Percentiles rank a stretch among this genome's conserved stretches.
Evolutionary conservation across 2,329 filamentous ascomycete genomes (phyloP).

Genomic region (Talaromyces marneffei): DNA sequence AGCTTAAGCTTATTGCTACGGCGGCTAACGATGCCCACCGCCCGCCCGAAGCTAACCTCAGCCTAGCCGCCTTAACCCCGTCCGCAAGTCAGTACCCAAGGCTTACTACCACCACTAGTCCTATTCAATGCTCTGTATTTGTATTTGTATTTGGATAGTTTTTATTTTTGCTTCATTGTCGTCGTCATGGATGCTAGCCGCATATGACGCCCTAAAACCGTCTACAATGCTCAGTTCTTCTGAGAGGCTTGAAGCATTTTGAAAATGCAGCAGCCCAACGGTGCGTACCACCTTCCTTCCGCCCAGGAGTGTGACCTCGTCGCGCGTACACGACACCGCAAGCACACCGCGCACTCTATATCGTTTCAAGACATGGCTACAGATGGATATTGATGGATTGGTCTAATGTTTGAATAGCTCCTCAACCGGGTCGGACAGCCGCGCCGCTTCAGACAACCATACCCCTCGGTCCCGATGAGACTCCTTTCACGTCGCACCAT

Average conservation of each 20-base stretch:
- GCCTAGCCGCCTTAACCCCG: not conserved
- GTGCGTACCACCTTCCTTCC: constrained; percentile 6
- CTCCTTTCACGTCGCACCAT: constrained; percentile 33
- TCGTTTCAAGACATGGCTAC: not conserved
- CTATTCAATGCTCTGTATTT: not conserved
- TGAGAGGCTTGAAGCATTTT: constrained; percentile 10
- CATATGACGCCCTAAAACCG: not conserved
- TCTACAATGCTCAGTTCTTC: constrained; percentile 1
- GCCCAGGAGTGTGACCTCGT: not conserved
- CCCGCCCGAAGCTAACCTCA: not conserved
- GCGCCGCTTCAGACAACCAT: constrained; percentile 34
- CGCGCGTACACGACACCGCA: constrained; percentile 1
- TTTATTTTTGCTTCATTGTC: not conserved
- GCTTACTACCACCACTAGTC: not conserved
- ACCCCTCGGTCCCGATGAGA: constrained; percentile 39
- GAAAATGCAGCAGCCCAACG: constrained; percentile 13
- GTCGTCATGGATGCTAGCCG: not conserved
- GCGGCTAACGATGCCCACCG: not conserved
- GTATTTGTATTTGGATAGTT: not conserved
- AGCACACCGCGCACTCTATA: not conserved
- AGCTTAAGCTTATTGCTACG: not conserved
- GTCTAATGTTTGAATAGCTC: constrained; percentile 4
- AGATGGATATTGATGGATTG: not conserved
- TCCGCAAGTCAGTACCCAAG: not conserved
- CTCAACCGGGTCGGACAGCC: constrained; percentile 33